Conservation (phyloP, 2,329 filamentous ascomycete genomes). For the Epichloe coenophiala region DNA sequence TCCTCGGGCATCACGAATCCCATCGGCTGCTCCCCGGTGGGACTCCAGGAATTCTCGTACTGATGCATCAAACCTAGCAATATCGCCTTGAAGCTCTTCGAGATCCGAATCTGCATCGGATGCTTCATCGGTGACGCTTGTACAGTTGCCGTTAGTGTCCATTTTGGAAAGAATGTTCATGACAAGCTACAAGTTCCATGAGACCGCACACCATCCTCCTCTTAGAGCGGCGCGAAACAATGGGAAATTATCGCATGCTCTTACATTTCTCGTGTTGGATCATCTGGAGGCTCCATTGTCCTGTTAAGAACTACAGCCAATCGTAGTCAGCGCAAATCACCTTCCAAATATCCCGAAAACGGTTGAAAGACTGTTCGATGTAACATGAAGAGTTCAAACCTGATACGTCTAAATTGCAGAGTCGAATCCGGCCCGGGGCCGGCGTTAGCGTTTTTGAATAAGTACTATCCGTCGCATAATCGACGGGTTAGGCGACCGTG, state of each 20-base stretch:
- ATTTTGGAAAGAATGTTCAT: not conserved
- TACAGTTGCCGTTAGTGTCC: constrained; percentile 1
- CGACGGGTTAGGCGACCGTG: too few species aligned
- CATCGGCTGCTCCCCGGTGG: constrained; percentile 17
- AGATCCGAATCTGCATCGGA: constrained; percentile 32
- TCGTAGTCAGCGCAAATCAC: not conserved
- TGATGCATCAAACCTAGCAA: constrained; percentile 28
- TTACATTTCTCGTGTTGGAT: not conserved
- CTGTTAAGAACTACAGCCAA: not conserved
- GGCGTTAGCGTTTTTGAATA: too few species aligned
- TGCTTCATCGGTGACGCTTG: constrained; percentile 12
- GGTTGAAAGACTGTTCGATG: not conserved
- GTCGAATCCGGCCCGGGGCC: too few species aligned
- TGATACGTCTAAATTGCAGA: too few species aligned
- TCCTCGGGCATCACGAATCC: constrained; percentile 9
- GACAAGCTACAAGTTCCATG: not conserved
- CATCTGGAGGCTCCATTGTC: not conserved
- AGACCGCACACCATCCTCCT: not conserved
- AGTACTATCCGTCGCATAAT: too few species aligned
- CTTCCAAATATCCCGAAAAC: not conserved
- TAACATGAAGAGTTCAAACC: too few species aligned
- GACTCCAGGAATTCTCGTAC: constrained; percentile 27
- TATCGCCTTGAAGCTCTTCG: constrained; percentile 30
- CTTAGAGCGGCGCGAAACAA: not conserved
- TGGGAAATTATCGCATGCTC: not conserved